These are phyloP conservation scores for Cerrena zonata DNA, from an alignment of 1,284 basidiomycete species.

Conservation along the genomic window DNA sequence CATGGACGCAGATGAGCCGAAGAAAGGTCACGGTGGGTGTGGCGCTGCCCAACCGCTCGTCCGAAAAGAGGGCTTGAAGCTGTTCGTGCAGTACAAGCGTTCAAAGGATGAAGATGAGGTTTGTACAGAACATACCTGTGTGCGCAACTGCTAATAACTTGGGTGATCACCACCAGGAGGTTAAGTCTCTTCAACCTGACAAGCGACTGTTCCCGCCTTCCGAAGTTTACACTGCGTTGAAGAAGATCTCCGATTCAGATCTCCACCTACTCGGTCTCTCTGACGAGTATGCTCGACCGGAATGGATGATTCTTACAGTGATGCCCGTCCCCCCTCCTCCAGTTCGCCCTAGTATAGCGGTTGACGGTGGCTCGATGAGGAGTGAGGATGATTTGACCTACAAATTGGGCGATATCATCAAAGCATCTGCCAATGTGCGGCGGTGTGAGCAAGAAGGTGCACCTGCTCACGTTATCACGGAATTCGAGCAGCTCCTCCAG, in stretches of 20 bases:
- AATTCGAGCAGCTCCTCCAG: slow-evolving; percentile 95
- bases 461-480: slow-evolving; percentile 90
- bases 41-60: slow-evolving; percentile 88
- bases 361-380: slow-evolving; percentile 92
- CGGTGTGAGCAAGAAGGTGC: slow-evolving; percentile 95
- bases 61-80: slow-evolving; percentile 91
- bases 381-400: slow-evolving; percentile 99
- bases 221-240: slow-evolving; percentile 87
- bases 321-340: slow-evolving; percentile 97
- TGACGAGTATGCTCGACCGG: slow-evolving; percentile 92
- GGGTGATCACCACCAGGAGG: slow-evolving; percentile 61
- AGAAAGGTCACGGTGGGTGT: slow-evolving; percentile 92
- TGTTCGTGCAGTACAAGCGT: slow-evolving; percentile 94
- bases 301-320: slow-evolving; percentile 99
- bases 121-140: slow-evolving; percentile 26
- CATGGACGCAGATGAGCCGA: slow-evolving; percentile 65
- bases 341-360: slow-evolving; percentile 93
- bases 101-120: slow-evolving; percentile 90
- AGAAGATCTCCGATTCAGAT: slow-evolving; percentile 88
- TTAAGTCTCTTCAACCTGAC: slow-evolving; percentile 83
- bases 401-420: slow-evolving; percentile 96
- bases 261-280: slow-evolving; percentile 90
- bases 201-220: slow-evolving; percentile 83
- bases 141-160: slow-evolving; percentile 2
- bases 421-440: slow-evolving; percentile 87